Conservation (phyloP, 2,329 filamentous ascomycete species). For the Exophiala xenobiotica region DNA sequence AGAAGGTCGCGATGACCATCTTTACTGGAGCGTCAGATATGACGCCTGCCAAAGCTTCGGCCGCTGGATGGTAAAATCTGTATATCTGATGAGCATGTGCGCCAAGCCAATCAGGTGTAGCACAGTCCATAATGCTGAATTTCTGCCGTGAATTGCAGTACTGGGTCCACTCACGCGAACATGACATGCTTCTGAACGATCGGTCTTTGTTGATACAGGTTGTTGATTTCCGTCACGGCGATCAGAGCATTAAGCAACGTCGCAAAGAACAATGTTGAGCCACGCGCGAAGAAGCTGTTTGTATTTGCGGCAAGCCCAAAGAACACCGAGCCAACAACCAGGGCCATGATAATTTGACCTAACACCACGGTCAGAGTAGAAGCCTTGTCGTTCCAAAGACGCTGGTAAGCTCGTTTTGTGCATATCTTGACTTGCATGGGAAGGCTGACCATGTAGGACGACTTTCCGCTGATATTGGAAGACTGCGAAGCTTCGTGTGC, state of each 20-base stretch:
- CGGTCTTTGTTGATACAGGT: slow-evolving; percentile 78
- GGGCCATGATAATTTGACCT: slow-evolving; percentile 71
- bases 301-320: slow-evolving; percentile 69
- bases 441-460: slow-evolving; percentile 53
- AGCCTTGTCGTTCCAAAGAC: slow-evolving; percentile 73
- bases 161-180: slow-evolving; percentile 72
- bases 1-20: slow-evolving; percentile 66
- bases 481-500: not conserved
- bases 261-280: slow-evolving; percentile 81
- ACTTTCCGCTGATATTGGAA: not conserved
- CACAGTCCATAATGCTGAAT: too few relatives aligned
- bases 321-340: slow-evolving; percentile 80
- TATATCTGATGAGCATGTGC: too few relatives aligned
- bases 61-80: slow-evolving; percentile 82
- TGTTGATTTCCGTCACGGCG: slow-evolving; percentile 42
- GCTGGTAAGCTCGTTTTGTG: slow-evolving; percentile 74
- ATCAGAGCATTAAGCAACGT: slow-evolving; percentile 77
- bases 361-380: slow-evolving; percentile 65
- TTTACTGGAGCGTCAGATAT: slow-evolving; percentile 82
- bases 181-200: slow-evolving; percentile 88
- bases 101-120: too few relatives aligned
- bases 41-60: slow-evolving; percentile 84
- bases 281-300: slow-evolving; percentile 72
- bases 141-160: too few relatives aligned
- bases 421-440: slow-evolving; percentile 72